Evolutionary conservation across 2,329 filamentous ascomycete species (phyloP).

Genomic region (Hypoxylon sp.): DNA sequence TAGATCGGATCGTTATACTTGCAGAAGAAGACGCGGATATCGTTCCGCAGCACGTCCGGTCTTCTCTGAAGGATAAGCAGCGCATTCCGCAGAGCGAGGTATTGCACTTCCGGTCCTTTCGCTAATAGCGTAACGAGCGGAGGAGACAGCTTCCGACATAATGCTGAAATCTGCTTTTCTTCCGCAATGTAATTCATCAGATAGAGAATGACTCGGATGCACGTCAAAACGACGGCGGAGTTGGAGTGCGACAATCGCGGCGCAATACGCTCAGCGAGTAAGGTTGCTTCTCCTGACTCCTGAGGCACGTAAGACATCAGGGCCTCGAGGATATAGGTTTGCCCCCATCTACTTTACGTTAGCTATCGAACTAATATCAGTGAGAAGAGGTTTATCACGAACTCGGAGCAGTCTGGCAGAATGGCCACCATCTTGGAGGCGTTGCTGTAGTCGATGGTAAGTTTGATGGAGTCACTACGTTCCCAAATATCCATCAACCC

Average conservation of each 20-base stretch:
- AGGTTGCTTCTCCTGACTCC: conserved; percentile 83
- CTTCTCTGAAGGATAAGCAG: conserved; percentile 91
- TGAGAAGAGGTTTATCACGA: conserved; percentile 49
- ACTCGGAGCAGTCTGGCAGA: conserved; percentile 95
- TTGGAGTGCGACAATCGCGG: conserved; percentile 98
- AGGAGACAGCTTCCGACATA: conserved; percentile 93
- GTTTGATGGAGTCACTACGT: conserved; percentile 93
- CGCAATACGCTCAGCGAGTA: conserved; percentile 91
- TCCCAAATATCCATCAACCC: conserved; percentile 98
- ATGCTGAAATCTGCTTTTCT: conserved; percentile 82
- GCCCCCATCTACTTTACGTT: conserved; percentile 77
- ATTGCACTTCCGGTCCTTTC: conserved; percentile 98
- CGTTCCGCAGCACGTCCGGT: conserved; percentile 92
- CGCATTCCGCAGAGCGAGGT: conserved; percentile 91
- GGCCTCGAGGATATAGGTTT: conserved; percentile 97
- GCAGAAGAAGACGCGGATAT: conserved; percentile 99
- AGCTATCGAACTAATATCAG: not conserved
- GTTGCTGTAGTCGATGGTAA: conserved; percentile 97
- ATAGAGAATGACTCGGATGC: conserved; percentile 94
- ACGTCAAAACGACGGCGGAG: conserved; percentile 94
- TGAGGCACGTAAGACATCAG: conserved; percentile 98
- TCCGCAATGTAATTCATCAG: conserved; percentile 98
- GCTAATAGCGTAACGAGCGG: conserved; percentile 93
- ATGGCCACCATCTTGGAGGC: conserved; percentile 99
- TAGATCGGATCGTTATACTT: conserved; percentile 99